These are phyloP conservation scores for Gossypium schwendimanii DNA, from an alignment of 441 rosid species.

Conservation along the genomic window DNA sequence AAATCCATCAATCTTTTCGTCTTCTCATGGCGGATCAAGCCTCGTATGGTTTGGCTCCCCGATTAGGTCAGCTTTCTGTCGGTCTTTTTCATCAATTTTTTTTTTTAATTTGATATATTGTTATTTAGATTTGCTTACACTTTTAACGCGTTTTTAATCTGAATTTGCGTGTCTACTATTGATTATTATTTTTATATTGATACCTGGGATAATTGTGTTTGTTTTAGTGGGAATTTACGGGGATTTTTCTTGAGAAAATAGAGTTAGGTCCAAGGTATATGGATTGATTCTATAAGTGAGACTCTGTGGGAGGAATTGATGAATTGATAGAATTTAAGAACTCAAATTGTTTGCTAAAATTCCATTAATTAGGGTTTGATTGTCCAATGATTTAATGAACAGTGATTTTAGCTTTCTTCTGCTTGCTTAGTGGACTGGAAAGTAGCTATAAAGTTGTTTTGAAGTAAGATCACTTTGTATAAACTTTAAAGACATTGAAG, in stretches of 20 bases:
- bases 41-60: constrained; percentile 49
- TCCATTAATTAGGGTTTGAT: background rate
- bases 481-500: background rate
- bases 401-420: background rate
- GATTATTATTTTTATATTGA: background rate
- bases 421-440: background rate
- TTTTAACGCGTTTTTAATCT: constrained; percentile 12
- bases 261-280: background rate
- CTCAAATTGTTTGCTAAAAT: background rate
- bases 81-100: background rate
- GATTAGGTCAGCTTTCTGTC: constrained; percentile 42
- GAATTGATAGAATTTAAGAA: background rate
- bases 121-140: constrained; percentile 5
- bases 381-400: background rate
- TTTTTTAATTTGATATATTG: background rate
- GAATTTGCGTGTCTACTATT: background rate
- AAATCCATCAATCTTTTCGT: constrained; percentile 16
- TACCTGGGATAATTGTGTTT: background rate
- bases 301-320: background rate
- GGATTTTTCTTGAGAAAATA: constrained; percentile 5
- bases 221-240: background rate
- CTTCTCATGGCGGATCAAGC: constrained; percentile 58
- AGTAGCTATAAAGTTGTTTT: background rate
- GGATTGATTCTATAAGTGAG: background rate
- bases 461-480: constrained; percentile 4